Conservation (phyloP, 1,284 basidiomycete genomes). For the Neonothopanus nambi region DNA sequence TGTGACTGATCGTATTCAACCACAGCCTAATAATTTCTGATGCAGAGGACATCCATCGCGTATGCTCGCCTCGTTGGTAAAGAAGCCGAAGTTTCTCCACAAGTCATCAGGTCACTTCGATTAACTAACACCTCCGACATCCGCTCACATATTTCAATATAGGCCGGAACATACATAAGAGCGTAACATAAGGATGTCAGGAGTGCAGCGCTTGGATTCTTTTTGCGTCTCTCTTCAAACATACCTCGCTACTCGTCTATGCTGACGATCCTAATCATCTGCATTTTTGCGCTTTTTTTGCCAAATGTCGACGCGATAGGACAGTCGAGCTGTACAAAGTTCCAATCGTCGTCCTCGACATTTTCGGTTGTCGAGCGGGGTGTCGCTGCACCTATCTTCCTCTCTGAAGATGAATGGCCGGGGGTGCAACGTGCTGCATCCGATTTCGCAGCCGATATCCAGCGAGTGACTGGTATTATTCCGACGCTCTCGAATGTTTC, state of each 20-base stretch:
- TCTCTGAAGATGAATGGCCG: slow-evolving; percentile 61
- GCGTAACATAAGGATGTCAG: too few relatives aligned
- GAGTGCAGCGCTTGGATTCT: too few relatives aligned
- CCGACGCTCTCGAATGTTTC: slow-evolving; percentile 52
- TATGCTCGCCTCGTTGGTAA: too few relatives aligned
- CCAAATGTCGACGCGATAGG: slow-evolving; percentile 31
- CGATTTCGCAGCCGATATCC: slow-evolving; percentile 63
- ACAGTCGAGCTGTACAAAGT: slow-evolving; percentile 40
- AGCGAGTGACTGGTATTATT: slow-evolving; percentile 55
- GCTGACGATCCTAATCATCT: not conserved
- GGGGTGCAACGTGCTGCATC: slow-evolving; percentile 63
- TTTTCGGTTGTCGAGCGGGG: slow-evolving; percentile 46
- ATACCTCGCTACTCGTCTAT: not conserved
- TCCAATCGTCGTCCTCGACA: slow-evolving; percentile 28
- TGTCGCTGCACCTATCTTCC: slow-evolving; percentile 48
- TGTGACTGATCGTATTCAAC: too few relatives aligned
- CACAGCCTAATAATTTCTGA: too few relatives aligned
- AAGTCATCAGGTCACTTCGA: too few relatives aligned
- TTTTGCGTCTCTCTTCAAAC: too few relatives aligned
- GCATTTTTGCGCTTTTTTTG: not conserved
- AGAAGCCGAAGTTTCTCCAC: too few relatives aligned
- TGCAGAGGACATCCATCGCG: too few relatives aligned
- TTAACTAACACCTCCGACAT: too few relatives aligned
- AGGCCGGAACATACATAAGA: too few relatives aligned
- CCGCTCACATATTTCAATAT: too few relatives aligned